These are phyloP conservation scores for Pseudogymnoascus sp. DNA, from an alignment of 2,329 filamentous ascomycete species.

Conservation along the genomic window DNA sequence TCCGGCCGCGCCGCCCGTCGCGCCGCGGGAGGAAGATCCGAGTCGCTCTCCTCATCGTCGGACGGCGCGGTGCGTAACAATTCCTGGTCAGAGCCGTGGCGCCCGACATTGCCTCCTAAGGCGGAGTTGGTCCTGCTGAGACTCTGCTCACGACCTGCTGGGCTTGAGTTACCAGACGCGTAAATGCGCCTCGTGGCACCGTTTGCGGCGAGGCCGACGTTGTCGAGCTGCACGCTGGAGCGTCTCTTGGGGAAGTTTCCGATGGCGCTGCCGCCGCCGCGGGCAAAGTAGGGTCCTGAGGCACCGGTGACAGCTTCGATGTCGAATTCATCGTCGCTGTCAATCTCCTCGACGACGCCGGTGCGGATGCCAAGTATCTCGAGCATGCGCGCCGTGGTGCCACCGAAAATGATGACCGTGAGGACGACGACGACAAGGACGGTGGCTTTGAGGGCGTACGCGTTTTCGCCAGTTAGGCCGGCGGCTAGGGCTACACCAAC, in stretches of 20 bases:
- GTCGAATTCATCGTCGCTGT: conserved; percentile 97
- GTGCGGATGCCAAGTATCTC: conserved; percentile 96
- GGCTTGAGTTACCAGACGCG: conserved; percentile 32
- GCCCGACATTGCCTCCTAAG: conserved; percentile 28
- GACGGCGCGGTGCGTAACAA: conserved; percentile 39
- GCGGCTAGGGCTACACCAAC: conserved; percentile 93
- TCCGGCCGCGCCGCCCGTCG: conserved; percentile 22
- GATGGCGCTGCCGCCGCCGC: conserved; percentile 59
- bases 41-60: conserved; percentile 55
- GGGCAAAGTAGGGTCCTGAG: conserved; percentile 66
- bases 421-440: conserved; percentile 96
- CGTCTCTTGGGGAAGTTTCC: conserved; percentile 63
- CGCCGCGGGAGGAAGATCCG: conserved; percentile 56
- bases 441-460: conserved; percentile 76
- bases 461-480: conserved; percentile 73
- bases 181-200: conserved; percentile 23
- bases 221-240: conserved; percentile 47
- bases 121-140: conserved; percentile 44
- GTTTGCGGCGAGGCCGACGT: conserved; percentile 41
- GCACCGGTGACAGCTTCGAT: conserved; percentile 47
- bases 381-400: conserved; percentile 93
- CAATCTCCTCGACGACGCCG: conserved; percentile 91
- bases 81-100: conserved; percentile 46
- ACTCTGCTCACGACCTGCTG: conserved; percentile 33
- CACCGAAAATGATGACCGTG: conserved; percentile 97